These are phyloP conservation scores for Suillus subalutaceus DNA, from an alignment of 768 basidiomycete genomes.

Conservation along the genomic window DNA sequence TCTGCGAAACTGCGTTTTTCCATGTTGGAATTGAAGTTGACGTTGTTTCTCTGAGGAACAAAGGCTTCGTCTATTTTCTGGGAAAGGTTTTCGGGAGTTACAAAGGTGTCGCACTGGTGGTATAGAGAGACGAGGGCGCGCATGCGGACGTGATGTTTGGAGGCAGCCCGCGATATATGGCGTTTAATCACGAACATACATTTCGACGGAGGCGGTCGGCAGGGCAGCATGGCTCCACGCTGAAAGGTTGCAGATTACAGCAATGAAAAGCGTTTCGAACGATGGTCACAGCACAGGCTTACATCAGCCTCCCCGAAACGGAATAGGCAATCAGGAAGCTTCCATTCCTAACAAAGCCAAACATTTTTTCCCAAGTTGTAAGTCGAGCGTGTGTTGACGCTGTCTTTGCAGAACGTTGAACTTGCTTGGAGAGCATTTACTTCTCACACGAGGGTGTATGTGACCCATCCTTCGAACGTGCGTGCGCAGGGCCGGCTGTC, in stretches of 20 bases:
- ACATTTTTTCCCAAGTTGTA: too few relatives aligned
- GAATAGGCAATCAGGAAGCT: too few relatives aligned
- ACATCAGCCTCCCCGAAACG: too few relatives aligned
- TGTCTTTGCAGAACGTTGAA: too few relatives aligned
- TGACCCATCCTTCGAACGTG: too few relatives aligned
- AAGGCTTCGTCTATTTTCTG: constrained; percentile 69
- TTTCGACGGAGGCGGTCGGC: background rate
- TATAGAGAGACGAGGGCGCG: constrained; percentile 78
- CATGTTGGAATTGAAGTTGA: background rate
- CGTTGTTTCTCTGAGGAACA: background rate
- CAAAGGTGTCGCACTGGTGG: constrained; percentile 72
- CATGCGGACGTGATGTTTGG: constrained; percentile 42
- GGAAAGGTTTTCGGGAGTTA: constrained; percentile 71
- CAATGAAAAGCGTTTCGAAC: background rate
- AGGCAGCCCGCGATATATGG: constrained; percentile 1
- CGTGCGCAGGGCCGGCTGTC: too few relatives aligned
- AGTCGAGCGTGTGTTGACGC: too few relatives aligned
- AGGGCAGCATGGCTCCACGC: background rate
- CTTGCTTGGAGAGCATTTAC: too few relatives aligned
- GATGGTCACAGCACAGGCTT: too few relatives aligned
- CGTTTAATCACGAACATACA: background rate
- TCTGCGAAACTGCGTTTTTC: constrained; percentile 16
- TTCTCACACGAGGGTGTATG: too few relatives aligned
- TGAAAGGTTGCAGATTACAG: background rate
- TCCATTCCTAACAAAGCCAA: too few relatives aligned